Evolutionary conservation across 2,329 filamentous ascomycete genomes (phyloP), one percentile per base, ranked within the genome.

Genomic region (Fusarium sterilihyphosum): DNA sequence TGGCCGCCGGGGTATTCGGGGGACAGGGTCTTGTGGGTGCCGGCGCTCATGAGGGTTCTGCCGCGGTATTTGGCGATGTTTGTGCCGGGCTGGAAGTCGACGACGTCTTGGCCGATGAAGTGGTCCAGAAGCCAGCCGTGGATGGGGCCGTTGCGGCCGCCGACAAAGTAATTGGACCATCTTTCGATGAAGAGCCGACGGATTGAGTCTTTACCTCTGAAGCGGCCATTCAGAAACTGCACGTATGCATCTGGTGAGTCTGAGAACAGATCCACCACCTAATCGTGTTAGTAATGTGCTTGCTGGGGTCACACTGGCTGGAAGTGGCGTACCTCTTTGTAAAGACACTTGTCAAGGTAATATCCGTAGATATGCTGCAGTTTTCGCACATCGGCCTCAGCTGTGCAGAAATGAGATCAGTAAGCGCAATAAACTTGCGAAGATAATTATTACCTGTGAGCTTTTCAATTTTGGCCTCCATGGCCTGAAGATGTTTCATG

Each of bases 401-500:
- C 38, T 40, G 38, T 40, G 11, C 11, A 40, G 18, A 40, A 12
- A 13, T 22, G 18, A 40, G 3, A 22, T 40, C 18, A 40, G 18
- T 7, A 12, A 0, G 7, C 12, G n/a, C 20, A 17, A 24, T 17
- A 3, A 9, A n/a, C 2, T 50, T 7, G 47, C 22, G 0, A 5
- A 12, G 20, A 20, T 0, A 1, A 33, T 50, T 0, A 5, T 20
- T 31, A 58, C 56, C 56, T 10, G n/a, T 26, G 0, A 58, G 56
- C 31, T 58, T 58, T 14, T 58, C 56, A 0, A 58, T 58, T 3
- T 33, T 58, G 3, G 29, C n/a, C 1, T 58, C 40, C 56, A 58
- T 47, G 0, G 56, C 56, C 16, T 47, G 8, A 6, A 58, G 40
- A 31, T 47, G 22, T 2, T 58, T 47, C 40, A 35, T 29, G 7